phyloP scores from a whole-genome alignment of 371 early-diverging fungal species.

The Mortierella sp. region DNA sequence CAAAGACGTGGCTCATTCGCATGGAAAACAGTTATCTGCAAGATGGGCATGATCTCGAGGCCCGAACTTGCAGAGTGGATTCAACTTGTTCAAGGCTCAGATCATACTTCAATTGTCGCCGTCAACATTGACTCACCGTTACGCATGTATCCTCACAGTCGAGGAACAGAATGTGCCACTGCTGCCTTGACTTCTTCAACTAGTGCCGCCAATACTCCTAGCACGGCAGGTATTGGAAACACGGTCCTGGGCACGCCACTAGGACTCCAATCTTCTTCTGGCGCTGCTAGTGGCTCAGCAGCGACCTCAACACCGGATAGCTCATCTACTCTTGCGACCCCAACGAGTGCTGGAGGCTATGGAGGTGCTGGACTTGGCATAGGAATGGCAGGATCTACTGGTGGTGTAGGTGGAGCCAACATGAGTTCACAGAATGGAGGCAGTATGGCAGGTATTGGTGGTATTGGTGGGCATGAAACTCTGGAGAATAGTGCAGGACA shows the following conservation, averaged over 20 bases:
- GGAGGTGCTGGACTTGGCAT: conserved; percentile 21
- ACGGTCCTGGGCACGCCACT: conserved; percentile 13
- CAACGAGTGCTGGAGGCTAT: conserved; percentile 12
- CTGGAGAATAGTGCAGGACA: conserved; percentile 53
- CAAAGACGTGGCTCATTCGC: conserved; percentile 44
- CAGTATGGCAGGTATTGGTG: conserved; percentile 32
- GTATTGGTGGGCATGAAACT: conserved; percentile 22
- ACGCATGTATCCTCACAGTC: conserved; percentile 48
- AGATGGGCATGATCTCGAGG: conserved; percentile 34
- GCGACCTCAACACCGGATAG: conserved; percentile 21
- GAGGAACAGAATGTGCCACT: conserved; percentile 17
- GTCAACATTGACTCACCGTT: conserved; percentile 63
- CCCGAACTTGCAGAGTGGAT: conserved; percentile 56
- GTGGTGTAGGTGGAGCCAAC: not conserved
- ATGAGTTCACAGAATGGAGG: not conserved
- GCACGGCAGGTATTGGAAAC: conserved; percentile 17
- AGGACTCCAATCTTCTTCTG: no score
- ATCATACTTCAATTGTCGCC: conserved; percentile 58
- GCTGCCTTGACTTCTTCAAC: conserved; percentile 23
- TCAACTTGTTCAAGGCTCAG: conserved; percentile 40
- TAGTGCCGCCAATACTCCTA: conserved; percentile 43
- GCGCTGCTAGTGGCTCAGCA: no score
- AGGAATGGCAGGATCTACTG: conserved; percentile 8
- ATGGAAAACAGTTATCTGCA: conserved; percentile 49
- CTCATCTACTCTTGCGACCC: conserved; percentile 15